Evolutionary conservation across 805 yeast species (phyloP), one percentile per base, ranked within the genome.

Genomic region (Pichia membranifaciens): DNA sequence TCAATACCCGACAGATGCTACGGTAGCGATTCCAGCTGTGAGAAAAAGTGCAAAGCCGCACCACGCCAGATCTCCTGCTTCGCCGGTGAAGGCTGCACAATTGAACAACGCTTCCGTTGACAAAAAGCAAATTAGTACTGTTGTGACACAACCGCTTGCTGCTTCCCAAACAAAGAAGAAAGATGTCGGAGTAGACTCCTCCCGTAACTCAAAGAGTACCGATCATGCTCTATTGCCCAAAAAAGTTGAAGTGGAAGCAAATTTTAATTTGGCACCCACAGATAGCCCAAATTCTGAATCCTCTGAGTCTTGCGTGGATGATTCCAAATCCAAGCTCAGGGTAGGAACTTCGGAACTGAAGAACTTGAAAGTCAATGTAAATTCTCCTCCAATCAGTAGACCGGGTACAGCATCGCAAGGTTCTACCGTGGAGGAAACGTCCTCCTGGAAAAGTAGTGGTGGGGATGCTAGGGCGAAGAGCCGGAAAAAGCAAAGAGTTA

Each of bases 1-100:
- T 35, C 6, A 40, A 10, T 52, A 50, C 39, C 47, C 55, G 12
- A 16, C 34, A 12, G 34, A 34, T 41, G 53, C 52, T 3, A 36
- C 39, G 36, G 31, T 47, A 17, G 46, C 22, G 25, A 32, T 47
- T 18, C 47, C 43, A 5, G 17, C 20, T 9, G 4, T 3, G 22
- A 38, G 16, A 21, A 12, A 10, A 13, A 9, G 20, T 6, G 12
- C 31, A 6, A 28, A 21, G 16, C 5, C 21, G 20, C 22, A 23
- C 2, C 2, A 13, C 9, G 10, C n/a, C 5, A 28, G 31, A 3
- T 12, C 21, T 7, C 4, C 13, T 8, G 12, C 16, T 32, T 9
- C 35, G 10, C n/a, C 21, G 4, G 12, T 18, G 29, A 17, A 29
- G 4, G 21, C n/a, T 15, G 16, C 15, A 21, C 8, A 23, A n/a